Base-by-base conservation (phyloP, 2,329 filamentous ascomycete genomes). In the Coleophoma eucalyptorum region DNA sequence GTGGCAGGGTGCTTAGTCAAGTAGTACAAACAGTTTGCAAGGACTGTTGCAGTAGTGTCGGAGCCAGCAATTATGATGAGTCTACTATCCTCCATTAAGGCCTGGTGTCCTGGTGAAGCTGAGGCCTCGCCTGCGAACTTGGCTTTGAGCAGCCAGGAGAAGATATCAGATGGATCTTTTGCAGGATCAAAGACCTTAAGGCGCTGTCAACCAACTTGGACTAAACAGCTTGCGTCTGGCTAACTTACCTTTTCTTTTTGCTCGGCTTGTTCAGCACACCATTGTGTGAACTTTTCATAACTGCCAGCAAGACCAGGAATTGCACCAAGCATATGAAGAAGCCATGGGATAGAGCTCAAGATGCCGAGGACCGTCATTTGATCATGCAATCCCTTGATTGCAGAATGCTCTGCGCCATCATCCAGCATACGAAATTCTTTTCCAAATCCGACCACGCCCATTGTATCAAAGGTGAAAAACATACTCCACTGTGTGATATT, bases 391-490 rank as follows among this genome's bases (percentile, higher is more conserved):
- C 45, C 50, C 20, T 43, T 43, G 16, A 58, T 65, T 2, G 65
- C 69, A 61, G 62, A 67, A 46, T 69, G 66, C 19, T 62, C 50
- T 32, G 63, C 56, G 8, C 62, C 63, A 10, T 58, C 55, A 19
- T 69, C 62, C 16, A 72, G 59, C 60, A 69, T 72, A 32, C 68
- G 64, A 55, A 71, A 72, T 43, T 72, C 60, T 47, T 67, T 62
- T 4, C 69, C 72, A 56, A 76, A 76, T 41, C 70, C 70, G 32
- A 77, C 59, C 8, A 66, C 65, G 4, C 72, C 70, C 68, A 75
- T 74, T 20, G 73, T 64, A 56, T 75, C 72, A 58, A 72, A 76
- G 18, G 60, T 66, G 57, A 69, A 76, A 33, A 70, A 65, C 21
- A 66, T 69, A 53, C 73, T 70, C 57, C 67, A 72, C 43, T 70